phyloP scores from a whole-genome alignment of 2,329 filamentous ascomycete species.

The Colletotrichum sansevieriae region DNA sequence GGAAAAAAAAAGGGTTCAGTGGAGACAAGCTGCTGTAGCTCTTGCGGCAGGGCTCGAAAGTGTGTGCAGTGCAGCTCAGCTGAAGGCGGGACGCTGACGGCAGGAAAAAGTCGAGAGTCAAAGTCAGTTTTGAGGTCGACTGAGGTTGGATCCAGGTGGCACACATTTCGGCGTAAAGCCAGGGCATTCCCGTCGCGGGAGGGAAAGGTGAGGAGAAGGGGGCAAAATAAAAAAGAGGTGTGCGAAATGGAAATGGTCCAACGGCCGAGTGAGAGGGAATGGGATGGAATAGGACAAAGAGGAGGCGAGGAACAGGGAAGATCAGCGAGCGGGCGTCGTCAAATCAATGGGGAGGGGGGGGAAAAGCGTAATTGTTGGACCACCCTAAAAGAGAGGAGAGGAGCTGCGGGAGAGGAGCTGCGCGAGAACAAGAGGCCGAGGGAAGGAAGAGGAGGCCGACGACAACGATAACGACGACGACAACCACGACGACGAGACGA shows the following conservation, averaged over 20 bases:
- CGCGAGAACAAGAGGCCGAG: too few relatives aligned
- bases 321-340: background rate
- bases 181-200: slow-evolving; percentile 15
- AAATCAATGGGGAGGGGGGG: background rate
- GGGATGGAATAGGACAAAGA: slow-evolving; percentile 4
- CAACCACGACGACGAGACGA: too few relatives aligned
- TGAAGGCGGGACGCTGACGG: background rate
- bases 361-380: too few relatives aligned
- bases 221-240: background rate
- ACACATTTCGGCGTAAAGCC: slow-evolving; percentile 16
- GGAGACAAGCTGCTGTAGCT: slow-evolving; percentile 32
- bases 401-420: too few relatives aligned
- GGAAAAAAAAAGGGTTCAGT: slow-evolving; percentile 21
- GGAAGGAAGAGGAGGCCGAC: too few relatives aligned
- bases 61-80: background rate
- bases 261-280: slow-evolving; percentile 8
- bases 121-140: slow-evolving; percentile 20
- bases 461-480: too few relatives aligned
- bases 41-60: slow-evolving; percentile 26
- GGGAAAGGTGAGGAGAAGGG: background rate
- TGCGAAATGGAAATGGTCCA: background rate
- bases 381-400: too few relatives aligned
- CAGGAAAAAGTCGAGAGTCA: slow-evolving; percentile 17
- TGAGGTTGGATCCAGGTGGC: background rate
- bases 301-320: slow-evolving; percentile 1